Evolutionary conservation across 2,329 filamentous ascomycete species (phyloP).

Genomic region (Xylaria multiplex): DNA sequence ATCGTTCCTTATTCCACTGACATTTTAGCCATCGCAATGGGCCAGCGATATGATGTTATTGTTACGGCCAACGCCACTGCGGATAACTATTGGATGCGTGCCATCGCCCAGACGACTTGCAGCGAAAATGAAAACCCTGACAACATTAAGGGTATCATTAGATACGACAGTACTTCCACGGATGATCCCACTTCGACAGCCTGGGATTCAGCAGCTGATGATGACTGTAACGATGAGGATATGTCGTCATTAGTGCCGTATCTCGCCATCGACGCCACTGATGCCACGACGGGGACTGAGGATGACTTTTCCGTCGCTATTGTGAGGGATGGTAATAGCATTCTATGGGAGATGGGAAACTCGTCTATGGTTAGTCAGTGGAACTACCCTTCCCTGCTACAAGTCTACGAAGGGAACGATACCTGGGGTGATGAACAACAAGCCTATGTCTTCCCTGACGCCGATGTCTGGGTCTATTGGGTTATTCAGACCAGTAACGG

Average conservation of each 20-base stretch:
- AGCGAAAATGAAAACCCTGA: conserved; percentile 30
- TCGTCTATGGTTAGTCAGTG: conserved; percentile 23
- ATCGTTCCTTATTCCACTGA: conserved; percentile 63
- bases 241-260: conserved; percentile 24
- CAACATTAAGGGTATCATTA: conserved; percentile 43
- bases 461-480: conserved; percentile 26
- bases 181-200: conserved; percentile 16
- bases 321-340: not conserved
- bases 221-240: conserved; percentile 32
- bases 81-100: conserved; percentile 46
- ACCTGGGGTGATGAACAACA: conserved; percentile 24
- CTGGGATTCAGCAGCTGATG: conserved; percentile 21
- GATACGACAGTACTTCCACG: conserved; percentile 45
- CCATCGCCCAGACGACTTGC: conserved; percentile 38
- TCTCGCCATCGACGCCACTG: conserved; percentile 21
- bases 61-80: conserved; percentile 38
- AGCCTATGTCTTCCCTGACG: conserved; percentile 14
- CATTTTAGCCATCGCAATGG: conserved; percentile 48
- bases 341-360: conserved; percentile 23
- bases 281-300: conserved; percentile 12
- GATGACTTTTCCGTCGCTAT: conserved; percentile 22
- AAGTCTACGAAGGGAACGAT: conserved; percentile 26
- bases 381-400: conserved; percentile 25
- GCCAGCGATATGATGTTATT: conserved; percentile 46
- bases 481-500: conserved; percentile 17